Evolutionary conservation across 2,329 filamentous ascomycete genomes (phyloP), one percentile per base, ranked within the genome.

Genomic region (Aspergillus arachidicola): DNA sequence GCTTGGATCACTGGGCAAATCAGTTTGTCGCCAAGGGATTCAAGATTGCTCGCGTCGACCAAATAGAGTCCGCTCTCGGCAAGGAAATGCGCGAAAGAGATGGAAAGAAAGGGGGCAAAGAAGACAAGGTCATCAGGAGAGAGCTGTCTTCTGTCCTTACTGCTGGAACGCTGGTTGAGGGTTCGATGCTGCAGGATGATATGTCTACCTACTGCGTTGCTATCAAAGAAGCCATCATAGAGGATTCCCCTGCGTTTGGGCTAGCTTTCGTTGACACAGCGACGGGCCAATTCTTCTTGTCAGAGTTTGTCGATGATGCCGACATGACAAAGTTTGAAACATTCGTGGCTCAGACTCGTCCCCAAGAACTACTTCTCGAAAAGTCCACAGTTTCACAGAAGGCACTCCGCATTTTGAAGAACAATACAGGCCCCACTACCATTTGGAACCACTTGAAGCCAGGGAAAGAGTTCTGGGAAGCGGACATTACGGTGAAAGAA

Each of bases 41-140:
- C 86, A 99, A 99, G 79, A 96, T 99, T 59, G 95, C 95, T 7
- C 86, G 94, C 21, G 95, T 99, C 28, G 95, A 98, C 76, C 95
- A 99, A 76, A 94, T 94, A 84, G 95, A 99, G 80, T 96, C 93
- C 38, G 95, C 95, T 2, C 82, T 99, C 10, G 94, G 90, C 62
- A 99, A 99, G 76, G 94, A 99, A 78, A 98, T 99, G 95, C 90
- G 95, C n/a, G 95, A 99, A 78, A 87, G 94, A 56, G 92, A 91
- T 66, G 78, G 72, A 45, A 82, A 78, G 65, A 83, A 83, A 64
- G 70, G 46, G 4, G 61, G 77, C 55, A 95, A 94, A 76, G 90
- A 89, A 38, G 94, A 97, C 77, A 97, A 98, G 78, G 89, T 99
- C 71, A 99, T 99, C 70, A 90, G 89, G 54, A 88, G 95, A 75